Evolutionary conservation across 2,329 filamentous ascomycete genomes (phyloP).

Genomic region (Sporothrix schenckii): DNA sequence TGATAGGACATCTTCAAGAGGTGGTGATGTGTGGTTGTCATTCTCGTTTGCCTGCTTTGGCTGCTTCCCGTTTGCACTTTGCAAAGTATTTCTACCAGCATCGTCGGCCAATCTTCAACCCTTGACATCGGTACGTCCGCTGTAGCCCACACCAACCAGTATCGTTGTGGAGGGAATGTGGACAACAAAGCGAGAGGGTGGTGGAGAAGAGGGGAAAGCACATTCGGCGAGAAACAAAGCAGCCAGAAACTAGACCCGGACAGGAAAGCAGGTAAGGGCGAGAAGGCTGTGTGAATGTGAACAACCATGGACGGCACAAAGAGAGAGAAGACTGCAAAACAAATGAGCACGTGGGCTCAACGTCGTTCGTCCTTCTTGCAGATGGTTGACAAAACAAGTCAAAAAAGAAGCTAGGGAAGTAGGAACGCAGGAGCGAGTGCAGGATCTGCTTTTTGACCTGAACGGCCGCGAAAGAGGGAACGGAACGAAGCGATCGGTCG

Average conservation of each 20-base stretch:
- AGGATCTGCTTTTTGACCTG: slow-evolving; percentile 25
- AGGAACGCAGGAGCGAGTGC: not conserved
- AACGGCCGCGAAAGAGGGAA: slow-evolving; percentile 22
- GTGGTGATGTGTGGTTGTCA: not conserved
- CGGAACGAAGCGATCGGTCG: slow-evolving; percentile 32
- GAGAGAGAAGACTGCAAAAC: not conserved
- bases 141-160: not conserved
- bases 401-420: slow-evolving; percentile 12
- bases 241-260: slow-evolving; percentile 15
- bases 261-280: slow-evolving; percentile 14
- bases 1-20: not conserved
- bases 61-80: not conserved
- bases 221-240: not conserved
- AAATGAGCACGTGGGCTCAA: slow-evolving; percentile 20
- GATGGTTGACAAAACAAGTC: not conserved
- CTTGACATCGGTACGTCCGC: not conserved
- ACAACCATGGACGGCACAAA: not conserved
- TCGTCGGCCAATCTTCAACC: not conserved
- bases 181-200: not conserved
- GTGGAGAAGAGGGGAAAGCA: not conserved
- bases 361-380: not conserved
- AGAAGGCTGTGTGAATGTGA: slow-evolving; percentile 5
- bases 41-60: slow-evolving; percentile 1
- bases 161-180: not conserved
- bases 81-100: not conserved